Evolutionary conservation across 2,329 filamentous ascomycete genomes (phyloP), one percentile per base, ranked within the genome.

Genomic region (Blastomyces silverae): DNA sequence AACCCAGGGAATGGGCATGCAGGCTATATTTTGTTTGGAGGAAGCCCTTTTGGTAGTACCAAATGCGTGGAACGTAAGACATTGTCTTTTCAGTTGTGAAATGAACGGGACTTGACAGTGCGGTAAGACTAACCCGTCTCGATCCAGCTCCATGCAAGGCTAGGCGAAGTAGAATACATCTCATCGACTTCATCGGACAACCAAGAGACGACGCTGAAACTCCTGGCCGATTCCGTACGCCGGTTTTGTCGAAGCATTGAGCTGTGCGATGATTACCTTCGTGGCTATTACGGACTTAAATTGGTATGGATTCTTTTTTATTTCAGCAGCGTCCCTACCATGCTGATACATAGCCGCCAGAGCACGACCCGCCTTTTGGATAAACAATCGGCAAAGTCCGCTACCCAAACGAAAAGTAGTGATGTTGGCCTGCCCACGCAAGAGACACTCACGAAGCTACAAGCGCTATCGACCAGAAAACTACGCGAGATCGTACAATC

Each of bases 271-370:
- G 87, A 92, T 74, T 97, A 97, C 74, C 78, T 97, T 67, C 87
- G 94, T 67, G 94, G 92, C 0, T 96, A 92, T 75, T 97, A 96
- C 76, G 94, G 94, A 7, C 80, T 99, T 66, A 94, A 93, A 75
- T 76, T 92, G 76, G 88, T 92, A 77, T 92, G 76, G 84, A 69
- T n/a, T 11, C 10, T 61, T 61, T 34, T 22, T 44, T 37, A 17
- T 28, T 52, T 28, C n/a, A 53, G 25, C 17, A 15, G n/a, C 60
- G 68, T 3, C 62, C 67, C 42, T 10, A 20, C 25, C 25, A 58
- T 58, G 42, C 62, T 63, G 17, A 63, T 39, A 1, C 17, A 31
- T 50, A 63, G 2, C 34, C 53, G 22, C 13, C 46, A 69, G 67
- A 69, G 67, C 56, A 66, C 67, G 17, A 53, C 39, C 20, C 65